Percentiles rank a stretch among this genome's conserved stretches.
Evolutionary conservation across 2,329 filamentous ascomycete species (phyloP).

Genomic region (Allantophomopsis lycopodina): DNA sequence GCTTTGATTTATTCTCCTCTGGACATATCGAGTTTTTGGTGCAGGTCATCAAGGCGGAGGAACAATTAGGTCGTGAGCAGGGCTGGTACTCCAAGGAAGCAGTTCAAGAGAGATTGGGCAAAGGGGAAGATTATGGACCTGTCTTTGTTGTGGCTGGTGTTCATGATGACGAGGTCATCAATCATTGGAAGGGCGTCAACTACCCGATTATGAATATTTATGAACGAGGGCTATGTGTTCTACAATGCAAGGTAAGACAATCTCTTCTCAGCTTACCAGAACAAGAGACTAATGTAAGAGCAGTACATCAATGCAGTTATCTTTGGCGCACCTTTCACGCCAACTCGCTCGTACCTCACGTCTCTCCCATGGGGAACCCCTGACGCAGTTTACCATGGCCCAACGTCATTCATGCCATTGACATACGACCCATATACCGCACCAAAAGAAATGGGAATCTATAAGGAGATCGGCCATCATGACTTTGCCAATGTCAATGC

Average conservation of each 20-base stretch:
- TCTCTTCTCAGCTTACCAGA: constrained; percentile 1
- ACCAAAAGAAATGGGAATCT: constrained; percentile 73
- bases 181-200: constrained; percentile 92
- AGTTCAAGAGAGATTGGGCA: constrained; percentile 43
- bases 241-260: constrained; percentile 71
- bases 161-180: constrained; percentile 91
- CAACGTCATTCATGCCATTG: constrained; percentile 57
- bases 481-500: constrained; percentile 81
- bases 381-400: constrained; percentile 86
- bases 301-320: constrained; percentile 80
- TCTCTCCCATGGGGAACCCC: constrained; percentile 62
- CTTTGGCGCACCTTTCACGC: constrained; percentile 81
- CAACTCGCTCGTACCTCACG: constrained; percentile 64
- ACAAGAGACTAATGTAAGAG: constrained; percentile 3
- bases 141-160: constrained; percentile 86
- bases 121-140: constrained; percentile 63
- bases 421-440: constrained; percentile 72
- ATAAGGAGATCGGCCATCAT: constrained; percentile 64
- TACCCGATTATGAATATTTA: constrained; percentile 99
- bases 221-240: constrained; percentile 85
- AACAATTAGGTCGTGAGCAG: constrained; percentile 47
- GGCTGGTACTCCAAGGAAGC: constrained; percentile 65
- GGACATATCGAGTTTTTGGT: constrained; percentile 93
- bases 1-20: constrained; percentile 92
- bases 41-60: constrained; percentile 60